Base-by-base conservation (phyloP, 1,284 basidiomycete species). In the Tausonia pullulans region DNA sequence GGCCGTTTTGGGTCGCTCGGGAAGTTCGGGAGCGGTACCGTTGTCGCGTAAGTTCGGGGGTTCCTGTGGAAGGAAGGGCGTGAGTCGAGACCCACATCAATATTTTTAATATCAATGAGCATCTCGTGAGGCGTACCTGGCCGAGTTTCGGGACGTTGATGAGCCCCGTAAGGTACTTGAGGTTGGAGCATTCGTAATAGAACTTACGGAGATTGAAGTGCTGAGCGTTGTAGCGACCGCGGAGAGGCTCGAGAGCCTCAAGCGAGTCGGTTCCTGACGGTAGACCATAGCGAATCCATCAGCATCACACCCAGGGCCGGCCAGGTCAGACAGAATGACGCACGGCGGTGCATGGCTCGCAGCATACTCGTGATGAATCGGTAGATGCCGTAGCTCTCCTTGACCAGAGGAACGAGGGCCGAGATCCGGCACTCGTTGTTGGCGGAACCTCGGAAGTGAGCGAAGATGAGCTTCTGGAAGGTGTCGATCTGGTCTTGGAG, bases 341-440 rank as follows among this genome's bases (percentile, higher is more conserved):
- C 72, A 93, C 93, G 81, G 78, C 94, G 81, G 74, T 94, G 89
- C 87, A 97, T 90, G 1, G 93, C 93, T 55, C 93, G 82, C 73
- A 97, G 79, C 93, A 97, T 97, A 77, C 89, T 92, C 3, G 93
- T 97, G 74, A 96, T 93, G 76, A 97, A 97, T 63, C 90, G 83
- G 77, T 97, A 97, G 68, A 97, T 97, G 52, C 93, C 93, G 84
- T 93, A 97, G 70, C 88, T 92, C 78, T 97, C 93, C 78, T 97
- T 96, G 64, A 97, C 93, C 14, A 95, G 82, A 41, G 93, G 93
- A 0, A 97, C 93, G 54, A 97, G 79, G 1, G 93, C 82, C 51
- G 92, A 92, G 67, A 97, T 97, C 48, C 91, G 87, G 75, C 93
- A 95, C 77, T 97, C 93, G 70, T 97, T 97, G 75, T 94, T 96